These are phyloP conservation scores for Tricladium varicosporioides DNA, from an alignment of 2,329 filamentous ascomycete genomes.

Conservation along the genomic window DNA sequence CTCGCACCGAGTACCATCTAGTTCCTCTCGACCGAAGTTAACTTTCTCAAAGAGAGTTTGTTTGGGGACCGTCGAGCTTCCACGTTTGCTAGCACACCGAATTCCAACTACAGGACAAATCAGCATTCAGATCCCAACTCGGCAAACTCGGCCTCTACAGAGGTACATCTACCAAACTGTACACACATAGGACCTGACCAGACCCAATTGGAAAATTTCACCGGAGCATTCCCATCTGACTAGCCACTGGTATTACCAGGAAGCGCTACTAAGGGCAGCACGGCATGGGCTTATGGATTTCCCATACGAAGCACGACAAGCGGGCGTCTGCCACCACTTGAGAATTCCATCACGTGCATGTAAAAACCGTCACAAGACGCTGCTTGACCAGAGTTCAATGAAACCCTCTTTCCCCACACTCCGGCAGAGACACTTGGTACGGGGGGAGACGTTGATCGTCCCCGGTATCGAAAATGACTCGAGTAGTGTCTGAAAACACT, in stretches of 20 bases:
- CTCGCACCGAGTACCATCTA: no score
- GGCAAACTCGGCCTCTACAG: no score
- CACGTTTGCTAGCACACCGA: no score
- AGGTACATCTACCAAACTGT: no score
- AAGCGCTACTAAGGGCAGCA: background rate
- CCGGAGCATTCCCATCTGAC: background rate
- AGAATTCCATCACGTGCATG: background rate
- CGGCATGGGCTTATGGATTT: background rate
- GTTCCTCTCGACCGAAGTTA: no score
- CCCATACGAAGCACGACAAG: background rate
- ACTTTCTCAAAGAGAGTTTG: no score
- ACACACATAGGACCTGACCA: background rate
- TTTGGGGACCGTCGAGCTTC: no score
- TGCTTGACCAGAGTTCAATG: background rate
- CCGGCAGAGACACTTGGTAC: background rate
- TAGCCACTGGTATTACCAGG: background rate
- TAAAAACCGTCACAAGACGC: background rate
- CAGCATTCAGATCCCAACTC: no score
- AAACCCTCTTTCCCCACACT: slow-evolving; percentile 1
- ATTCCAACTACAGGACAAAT: no score
- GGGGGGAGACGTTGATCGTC: background rate
- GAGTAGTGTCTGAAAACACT: background rate
- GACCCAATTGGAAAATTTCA: background rate
- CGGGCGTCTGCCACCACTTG: background rate
- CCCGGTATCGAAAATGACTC: background rate